phyloP scores from a whole-genome alignment of 192 early-diverging fungal species.

The Coemansia sp. region DNA sequence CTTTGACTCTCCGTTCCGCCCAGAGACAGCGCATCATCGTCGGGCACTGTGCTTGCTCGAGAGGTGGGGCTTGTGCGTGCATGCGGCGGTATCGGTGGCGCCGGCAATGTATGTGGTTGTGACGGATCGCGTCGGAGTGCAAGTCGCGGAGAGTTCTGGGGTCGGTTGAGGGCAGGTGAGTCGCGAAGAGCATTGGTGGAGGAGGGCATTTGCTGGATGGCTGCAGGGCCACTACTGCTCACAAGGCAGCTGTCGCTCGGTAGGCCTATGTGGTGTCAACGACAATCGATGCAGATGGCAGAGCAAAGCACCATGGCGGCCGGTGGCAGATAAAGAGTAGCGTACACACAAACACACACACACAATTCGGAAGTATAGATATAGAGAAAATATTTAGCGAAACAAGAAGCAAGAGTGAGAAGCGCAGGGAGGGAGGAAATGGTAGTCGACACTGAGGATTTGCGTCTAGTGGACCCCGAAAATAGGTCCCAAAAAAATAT shows the following conservation, averaged over 20 bases:
- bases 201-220: background rate
- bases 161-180: background rate
- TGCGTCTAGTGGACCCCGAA: constrained; percentile 8
- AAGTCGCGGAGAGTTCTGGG: background rate
- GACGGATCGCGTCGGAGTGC: background rate
- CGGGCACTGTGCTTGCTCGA: background rate
- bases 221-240: background rate
- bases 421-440: background rate
- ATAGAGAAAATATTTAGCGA: background rate
- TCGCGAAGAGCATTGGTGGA: background rate
- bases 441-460: constrained; percentile 2
- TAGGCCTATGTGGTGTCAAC: constrained; percentile 11
- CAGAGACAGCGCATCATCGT: background rate
- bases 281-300: background rate
- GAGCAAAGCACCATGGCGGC: constrained; percentile 14
- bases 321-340: background rate
- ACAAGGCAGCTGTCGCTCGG: constrained; percentile 1
- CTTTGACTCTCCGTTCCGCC: background rate
- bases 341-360: too few relatives aligned
- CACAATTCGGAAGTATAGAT: background rate
- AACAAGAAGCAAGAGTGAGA: background rate
- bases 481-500: background rate
- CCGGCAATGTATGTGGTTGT: background rate
- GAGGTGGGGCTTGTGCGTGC: background rate
- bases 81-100: background rate